Evolutionary conservation across 768 basidiomycete genomes (phyloP), one percentile per base, ranked within the genome.

Genomic region (Boletus sensibilis): DNA sequence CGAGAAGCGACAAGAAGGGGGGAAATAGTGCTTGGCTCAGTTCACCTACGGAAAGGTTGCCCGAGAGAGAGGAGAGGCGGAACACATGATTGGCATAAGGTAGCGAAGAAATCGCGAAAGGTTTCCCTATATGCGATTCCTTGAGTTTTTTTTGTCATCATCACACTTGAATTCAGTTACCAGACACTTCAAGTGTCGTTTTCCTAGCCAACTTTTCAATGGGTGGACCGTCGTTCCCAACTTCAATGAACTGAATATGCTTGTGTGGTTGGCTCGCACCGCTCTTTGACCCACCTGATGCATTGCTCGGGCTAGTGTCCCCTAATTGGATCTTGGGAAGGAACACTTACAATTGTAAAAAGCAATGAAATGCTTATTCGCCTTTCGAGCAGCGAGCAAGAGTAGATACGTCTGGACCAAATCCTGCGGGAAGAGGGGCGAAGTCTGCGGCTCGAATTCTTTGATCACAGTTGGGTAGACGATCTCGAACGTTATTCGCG

Each of bases 221-320:
- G 0, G 94, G 94, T 14, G 90, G 88, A 2, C 84, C 88, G 35
- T 81, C 79, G 39, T 74, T 75, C 11, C 80, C 80, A 18, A 83
- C 66, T 34, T 91, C 87, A 34, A 95, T 72, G 59, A 95, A 87
- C 69, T 96, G 94, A n/a, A 95, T 61, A 68, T 97, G 94, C 65
- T 95, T 93, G 74, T 95, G 93, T 2, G 81, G 77, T 73, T 97
- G 94, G 68, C 92, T 94, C 12, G 94, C 93, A 27, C 94, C 94
- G 55, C 90, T 92, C 52, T 78, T 76, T 29, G 83, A 78, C 7
- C 91, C 91, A 62, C 90, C 90, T 92, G 42, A 27, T 35, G 16
- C 21, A 14, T 52, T 39, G 44, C 20, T 55, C n/a, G 23, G 27
- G 25, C 7, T 12, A n/a, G 41, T 46, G 29, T 45, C 20, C 3